Base-by-base conservation (phyloP, 1,139 yeast genomes). In the Saccharomycopsis hybrid region DNA sequence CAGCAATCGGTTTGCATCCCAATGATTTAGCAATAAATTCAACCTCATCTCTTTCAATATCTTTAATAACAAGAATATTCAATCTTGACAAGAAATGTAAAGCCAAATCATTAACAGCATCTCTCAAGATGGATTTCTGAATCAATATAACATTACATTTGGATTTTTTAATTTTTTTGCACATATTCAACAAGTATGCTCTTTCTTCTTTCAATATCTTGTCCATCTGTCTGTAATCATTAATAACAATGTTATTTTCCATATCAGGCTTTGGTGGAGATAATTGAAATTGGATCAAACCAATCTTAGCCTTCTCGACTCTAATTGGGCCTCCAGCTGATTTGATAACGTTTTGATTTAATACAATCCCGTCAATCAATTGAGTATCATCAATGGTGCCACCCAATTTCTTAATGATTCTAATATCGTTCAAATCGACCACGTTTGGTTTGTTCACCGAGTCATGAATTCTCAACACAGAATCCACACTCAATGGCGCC, bases 241-340 rank as follows among this genome's bases (percentile, higher is more conserved):
- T 92, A 50, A 92, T 97, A 49, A 94, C 96, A 52, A 92, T 94
- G 64, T 90, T 92, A 65, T 92, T 92, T 69, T 92, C 98, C 85
- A 94, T 87, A 65, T 92, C 99, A 40, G 99, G 99, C 66, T 92
- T 92, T 60, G 99, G 99, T 43, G 99, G 98, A 33, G 97, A 89
- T 55, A 92, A 74, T 69, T 92, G 98, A 72, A 92, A 92, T 69
- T 94, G 99, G 57, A 92, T 78, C 60, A 92, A 76, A 9, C 94
- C 99, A 59, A 92, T 88, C 57, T 74, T 77, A 29, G 98, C 98
- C 73, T 90, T 92, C 65, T 92, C 98, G 66, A 88, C 77, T 65
- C 97, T 79, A 7, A 87, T 76, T 53, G 98, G 98, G n/a, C 97
- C 98, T 46, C 96, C 96, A 1, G 97, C 97, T 55, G 77, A 73